Percentiles rank a stretch among this genome's conserved stretches.
phyloP scores from a whole-genome alignment of 805 yeast species.

The Pichia exigua region DNA sequence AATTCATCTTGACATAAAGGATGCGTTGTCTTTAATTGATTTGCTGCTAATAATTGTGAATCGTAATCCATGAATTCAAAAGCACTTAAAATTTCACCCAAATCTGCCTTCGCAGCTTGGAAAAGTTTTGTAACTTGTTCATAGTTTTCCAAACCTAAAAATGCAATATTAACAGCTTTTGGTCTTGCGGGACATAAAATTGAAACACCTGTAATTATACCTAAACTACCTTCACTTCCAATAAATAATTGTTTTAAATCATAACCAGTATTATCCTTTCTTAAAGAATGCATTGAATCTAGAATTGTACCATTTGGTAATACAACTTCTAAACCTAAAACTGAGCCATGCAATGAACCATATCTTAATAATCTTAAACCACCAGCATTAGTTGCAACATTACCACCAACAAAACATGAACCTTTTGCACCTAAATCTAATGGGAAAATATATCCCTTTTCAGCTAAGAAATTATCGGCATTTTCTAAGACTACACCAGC shows the following conservation, averaged over 20 bases:
- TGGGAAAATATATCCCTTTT: conserved; percentile 86
- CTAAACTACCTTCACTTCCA: conserved; percentile 91
- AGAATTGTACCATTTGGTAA: conserved; percentile 80
- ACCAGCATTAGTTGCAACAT: conserved; percentile 94
- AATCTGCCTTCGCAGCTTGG: conserved; percentile 66
- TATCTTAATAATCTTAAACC: conserved; percentile 81
- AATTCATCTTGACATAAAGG: conserved; percentile 65
- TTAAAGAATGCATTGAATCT: conserved; percentile 71
- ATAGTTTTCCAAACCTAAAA: conserved; percentile 72
- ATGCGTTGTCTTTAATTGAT: conserved; percentile 51
- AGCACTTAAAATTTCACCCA: conserved; percentile 82
- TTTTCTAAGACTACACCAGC: conserved; percentile 85
- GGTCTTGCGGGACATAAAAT: conserved; percentile 88
- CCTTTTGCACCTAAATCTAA: conserved; percentile 95
- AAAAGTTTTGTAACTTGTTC: conserved; percentile 81
- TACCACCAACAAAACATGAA: conserved; percentile 93
- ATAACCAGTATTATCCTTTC: conserved; percentile 94
- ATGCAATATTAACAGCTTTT: conserved; percentile 76
- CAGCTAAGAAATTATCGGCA: conserved; percentile 72
- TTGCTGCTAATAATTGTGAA: conserved; percentile 56
- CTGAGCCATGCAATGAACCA: conserved; percentile 89
- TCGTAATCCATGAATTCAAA: conserved; percentile 87
- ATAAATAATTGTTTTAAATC: conserved; percentile 88
- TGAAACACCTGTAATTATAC: conserved; percentile 84
- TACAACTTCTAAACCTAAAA: conserved; percentile 88